A percentile compares a stretch with the other conserved stretches of the same genome.
Evolutionary conservation across 768 basidiomycete species (phyloP).

Genomic region (Sporobolomyces phaffii): DNA sequence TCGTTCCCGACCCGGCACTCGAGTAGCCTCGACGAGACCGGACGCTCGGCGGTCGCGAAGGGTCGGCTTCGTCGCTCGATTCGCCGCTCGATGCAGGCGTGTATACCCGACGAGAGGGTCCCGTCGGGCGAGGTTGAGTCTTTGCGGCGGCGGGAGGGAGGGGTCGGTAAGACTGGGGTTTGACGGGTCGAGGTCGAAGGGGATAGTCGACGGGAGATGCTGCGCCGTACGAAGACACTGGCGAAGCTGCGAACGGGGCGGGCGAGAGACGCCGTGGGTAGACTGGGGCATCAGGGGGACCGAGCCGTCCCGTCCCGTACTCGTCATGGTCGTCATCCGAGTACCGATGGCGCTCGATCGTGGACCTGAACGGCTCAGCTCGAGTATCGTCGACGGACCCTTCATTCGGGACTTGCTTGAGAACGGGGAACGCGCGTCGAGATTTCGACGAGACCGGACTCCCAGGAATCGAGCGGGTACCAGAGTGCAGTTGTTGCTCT

Average conservation of each 20-base stretch:
- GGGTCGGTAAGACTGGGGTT: background rate
- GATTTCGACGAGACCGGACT: conserved; percentile 8
- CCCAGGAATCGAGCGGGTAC: background rate
- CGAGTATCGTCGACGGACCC: too few species aligned
- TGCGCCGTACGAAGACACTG: background rate
- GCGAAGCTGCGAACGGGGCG: background rate
- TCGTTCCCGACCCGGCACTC: background rate
- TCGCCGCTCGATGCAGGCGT: background rate
- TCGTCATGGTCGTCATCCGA: background rate
- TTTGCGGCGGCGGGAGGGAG: background rate
- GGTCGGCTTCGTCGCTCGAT: conserved; percentile 17
- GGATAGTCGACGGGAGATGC: background rate
- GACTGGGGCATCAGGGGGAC: background rate
- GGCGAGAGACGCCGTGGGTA: background rate
- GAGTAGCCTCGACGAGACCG: background rate
- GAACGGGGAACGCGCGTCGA: too few species aligned
- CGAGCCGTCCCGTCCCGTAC: too few species aligned
- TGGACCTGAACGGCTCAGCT: too few species aligned
- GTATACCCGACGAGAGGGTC: background rate
- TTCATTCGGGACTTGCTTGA: background rate
- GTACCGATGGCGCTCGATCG: too few species aligned
- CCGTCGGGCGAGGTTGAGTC: background rate
- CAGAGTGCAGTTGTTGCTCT: background rate
- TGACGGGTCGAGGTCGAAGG: conserved; percentile 13
- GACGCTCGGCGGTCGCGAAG: background rate